Conservation (phyloP, 164 flowering plant genomes). For the Vitis riparia region DNA sequence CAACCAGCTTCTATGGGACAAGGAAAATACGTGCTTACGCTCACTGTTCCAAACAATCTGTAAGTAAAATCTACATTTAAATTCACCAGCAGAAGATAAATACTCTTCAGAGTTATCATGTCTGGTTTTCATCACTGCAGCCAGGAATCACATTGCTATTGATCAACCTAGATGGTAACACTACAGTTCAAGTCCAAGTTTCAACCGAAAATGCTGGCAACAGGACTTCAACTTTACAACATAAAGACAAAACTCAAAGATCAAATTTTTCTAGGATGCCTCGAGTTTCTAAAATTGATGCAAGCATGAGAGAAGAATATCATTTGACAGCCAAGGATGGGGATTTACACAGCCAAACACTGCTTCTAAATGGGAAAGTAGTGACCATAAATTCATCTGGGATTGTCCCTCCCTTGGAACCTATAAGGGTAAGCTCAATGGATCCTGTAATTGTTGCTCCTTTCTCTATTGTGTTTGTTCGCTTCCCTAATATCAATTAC, state of each 20-base stretch:
- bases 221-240: background rate
- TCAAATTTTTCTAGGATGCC: background rate
- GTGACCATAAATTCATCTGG: constrained; percentile 13
- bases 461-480: constrained; percentile 31
- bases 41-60: constrained; percentile 48
- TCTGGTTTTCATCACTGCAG: constrained; percentile 26
- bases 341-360: constrained; percentile 34
- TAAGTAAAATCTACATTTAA: constrained; percentile 10
- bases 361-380: constrained; percentile 46
- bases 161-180: constrained; percentile 41
- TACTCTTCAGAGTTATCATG: no score
- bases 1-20: constrained; percentile 24
- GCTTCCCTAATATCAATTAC: constrained; percentile 8
- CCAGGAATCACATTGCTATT: constrained; percentile 44
- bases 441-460: constrained; percentile 23
- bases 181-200: constrained; percentile 16
- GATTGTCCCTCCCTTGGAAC: constrained; percentile 22
- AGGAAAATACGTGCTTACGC: constrained; percentile 47
- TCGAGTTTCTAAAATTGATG: no score
- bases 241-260: background rate
- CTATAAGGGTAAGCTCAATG: constrained; percentile 7
- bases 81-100: background rate
- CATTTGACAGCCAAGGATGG: constrained; percentile 46
- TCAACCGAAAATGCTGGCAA: background rate
- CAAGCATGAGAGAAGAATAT: constrained; percentile 37